These are phyloP conservation scores for Fusarium solani-melongenae DNA, from an alignment of 2,329 filamentous ascomycete species.

Conservation along the genomic window DNA sequence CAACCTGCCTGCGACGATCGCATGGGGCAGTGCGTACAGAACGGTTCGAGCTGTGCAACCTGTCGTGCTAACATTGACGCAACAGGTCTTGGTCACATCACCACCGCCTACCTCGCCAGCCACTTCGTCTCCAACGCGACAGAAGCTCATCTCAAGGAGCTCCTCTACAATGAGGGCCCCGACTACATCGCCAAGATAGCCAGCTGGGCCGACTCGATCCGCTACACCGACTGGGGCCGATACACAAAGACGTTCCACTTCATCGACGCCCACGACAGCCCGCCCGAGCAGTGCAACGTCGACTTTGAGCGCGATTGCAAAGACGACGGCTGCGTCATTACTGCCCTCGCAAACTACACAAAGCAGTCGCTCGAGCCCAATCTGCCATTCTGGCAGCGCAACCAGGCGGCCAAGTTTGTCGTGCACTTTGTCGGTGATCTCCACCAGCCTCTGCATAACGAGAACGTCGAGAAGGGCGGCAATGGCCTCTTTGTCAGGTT, in stretches of 20 bases:
- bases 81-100: slow-evolving; percentile 71
- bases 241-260: slow-evolving; percentile 74
- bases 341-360: slow-evolving; percentile 71
- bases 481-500: slow-evolving; percentile 76
- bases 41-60: neutral
- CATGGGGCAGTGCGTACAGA: slow-evolving; percentile 55
- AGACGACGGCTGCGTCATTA: slow-evolving; percentile 70
- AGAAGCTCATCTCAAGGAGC: slow-evolving; percentile 64
- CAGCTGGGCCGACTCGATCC: slow-evolving; percentile 74
- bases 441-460: slow-evolving; percentile 75
- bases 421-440: slow-evolving; percentile 77
- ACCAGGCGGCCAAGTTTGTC: slow-evolving; percentile 73
- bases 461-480: slow-evolving; percentile 72
- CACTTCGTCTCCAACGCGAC: slow-evolving; percentile 69
- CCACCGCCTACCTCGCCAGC: slow-evolving; percentile 71
- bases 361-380: slow-evolving; percentile 59
- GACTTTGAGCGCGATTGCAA: slow-evolving; percentile 72
- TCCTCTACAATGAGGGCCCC: slow-evolving; percentile 64
- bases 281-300: slow-evolving; percentile 67
- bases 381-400: slow-evolving; percentile 58
- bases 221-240: slow-evolving; percentile 71
- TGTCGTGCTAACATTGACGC: slow-evolving; percentile 17
- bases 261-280: slow-evolving; percentile 74
- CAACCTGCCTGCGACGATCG: slow-evolving; percentile 48
- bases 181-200: slow-evolving; percentile 73